These are phyloP conservation scores for Malus hybrid DNA, from an alignment of 331 rosid species.

Conservation along the genomic window DNA sequence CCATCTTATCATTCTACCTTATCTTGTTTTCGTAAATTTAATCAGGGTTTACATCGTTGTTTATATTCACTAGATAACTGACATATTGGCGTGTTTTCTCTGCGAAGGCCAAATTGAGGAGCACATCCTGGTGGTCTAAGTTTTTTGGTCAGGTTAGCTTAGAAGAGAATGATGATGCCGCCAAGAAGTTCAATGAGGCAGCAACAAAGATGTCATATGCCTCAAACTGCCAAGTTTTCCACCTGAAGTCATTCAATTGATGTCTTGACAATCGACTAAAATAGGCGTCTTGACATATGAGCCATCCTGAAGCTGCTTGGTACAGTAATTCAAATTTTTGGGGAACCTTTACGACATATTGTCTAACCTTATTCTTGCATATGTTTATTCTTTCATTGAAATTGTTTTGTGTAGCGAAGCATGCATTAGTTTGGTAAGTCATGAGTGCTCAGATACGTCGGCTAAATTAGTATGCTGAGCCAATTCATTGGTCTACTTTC, in stretches of 20 bases:
- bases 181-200: constrained; percentile 50
- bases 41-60: not conserved
- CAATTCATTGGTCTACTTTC: not conserved
- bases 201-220: constrained; percentile 41
- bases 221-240: constrained; percentile 58
- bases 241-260: constrained; percentile 56
- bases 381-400: not conserved
- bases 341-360: not conserved
- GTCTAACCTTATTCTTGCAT: not conserved
- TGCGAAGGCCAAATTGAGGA: constrained; percentile 70
- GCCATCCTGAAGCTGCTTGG: not conserved
- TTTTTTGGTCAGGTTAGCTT: constrained; percentile 51
- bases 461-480: not conserved
- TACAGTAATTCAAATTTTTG: not conserved
- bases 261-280: not conserved
- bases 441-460: not conserved
- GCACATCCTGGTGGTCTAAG: constrained; percentile 56
- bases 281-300: not conserved
- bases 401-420: constrained; percentile 1
- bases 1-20: not conserved
- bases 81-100: not conserved
- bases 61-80: not conserved
- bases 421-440: not conserved
- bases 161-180: constrained; percentile 52
- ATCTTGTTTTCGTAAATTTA: not conserved